Conservation (phyloP, 345 rosid genomes). For the Arabidopsis thaliana region TAIR10.1 NC_003076.8:6042001-6042500, state of each 20-base stretch:
- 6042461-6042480: slow-evolving; percentile 22
- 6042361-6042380: slow-evolving; percentile 24
- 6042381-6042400: slow-evolving; percentile 1
- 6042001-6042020: slow-evolving; percentile 32
- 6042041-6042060: slow-evolving; percentile 82
- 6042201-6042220: slow-evolving; percentile 89
- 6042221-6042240: slow-evolving; percentile 97
- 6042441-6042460: slow-evolving; percentile 39
- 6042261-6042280: slow-evolving; percentile 93
- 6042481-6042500: slow-evolving; percentile 31
- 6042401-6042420: neutral
- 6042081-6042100: slow-evolving; percentile 94
- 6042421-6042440: slow-evolving; percentile 15
- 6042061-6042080: slow-evolving; percentile 95
- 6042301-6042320: slow-evolving; percentile 47
- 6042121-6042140: slow-evolving; percentile 98
- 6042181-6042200: slow-evolving; percentile 99
- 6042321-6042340: slow-evolving; percentile 29
- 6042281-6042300: slow-evolving; percentile 97
- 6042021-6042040: slow-evolving; percentile 77
- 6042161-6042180: slow-evolving; percentile 73
- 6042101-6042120: slow-evolving; percentile 95
- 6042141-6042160: slow-evolving; percentile 86
- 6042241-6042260: slow-evolving; percentile 90
- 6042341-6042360: slow-evolving; percentile 14